A percentile compares a stretch with the other conserved stretches of the same genome.
Conservation (phyloP, 257 asterid genomes). For the Ballota nigra region DNA sequence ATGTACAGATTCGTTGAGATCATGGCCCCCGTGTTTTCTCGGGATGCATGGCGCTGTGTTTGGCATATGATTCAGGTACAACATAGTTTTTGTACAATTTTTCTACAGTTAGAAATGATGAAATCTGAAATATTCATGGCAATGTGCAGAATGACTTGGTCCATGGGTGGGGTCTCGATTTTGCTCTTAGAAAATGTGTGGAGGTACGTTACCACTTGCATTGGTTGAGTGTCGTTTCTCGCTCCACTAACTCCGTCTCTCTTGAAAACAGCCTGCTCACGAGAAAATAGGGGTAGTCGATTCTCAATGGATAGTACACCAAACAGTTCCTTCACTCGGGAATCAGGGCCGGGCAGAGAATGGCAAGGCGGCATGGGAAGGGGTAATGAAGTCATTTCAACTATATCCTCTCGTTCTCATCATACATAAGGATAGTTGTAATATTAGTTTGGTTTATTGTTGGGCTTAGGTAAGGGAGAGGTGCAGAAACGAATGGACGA, state of each 20-base stretch:
- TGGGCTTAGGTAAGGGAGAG: slow-evolving; percentile 68
- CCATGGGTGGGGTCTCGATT: slow-evolving; percentile 99
- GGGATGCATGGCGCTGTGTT: slow-evolving; percentile 94
- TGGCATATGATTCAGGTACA: slow-evolving; percentile 96
- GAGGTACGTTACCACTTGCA: slow-evolving; percentile 48
- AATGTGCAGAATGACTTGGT: slow-evolving; percentile 83
- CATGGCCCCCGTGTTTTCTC: slow-evolving; percentile 97
- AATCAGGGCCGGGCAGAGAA: slow-evolving; percentile 83
- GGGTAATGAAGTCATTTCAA: slow-evolving; percentile 50
- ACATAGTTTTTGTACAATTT: slow-evolving; percentile 1
- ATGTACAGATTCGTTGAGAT: slow-evolving; percentile 84
- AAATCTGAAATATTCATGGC: slow-evolving; percentile 14
- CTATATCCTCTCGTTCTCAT: not conserved
- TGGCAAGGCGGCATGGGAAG: slow-evolving; percentile 97
- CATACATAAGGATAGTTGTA: not conserved
- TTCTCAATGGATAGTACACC: slow-evolving; percentile 95
- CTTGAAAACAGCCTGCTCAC: slow-evolving; percentile 71
- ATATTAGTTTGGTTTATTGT: not conserved
- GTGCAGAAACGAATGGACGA: slow-evolving; percentile 77
- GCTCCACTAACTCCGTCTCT: not conserved
- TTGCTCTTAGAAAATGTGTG: slow-evolving; percentile 88
- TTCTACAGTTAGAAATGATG: not conserved
- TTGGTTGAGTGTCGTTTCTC: not conserved
- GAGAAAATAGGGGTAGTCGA: slow-evolving; percentile 93
- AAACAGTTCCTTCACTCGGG: slow-evolving; percentile 91